Percentiles rank a stretch among this genome's conserved stretches.
These are phyloP conservation scores for Lactarius indigo DNA, from an alignment of 768 basidiomycete species.

Conservation along the genomic window DNA sequence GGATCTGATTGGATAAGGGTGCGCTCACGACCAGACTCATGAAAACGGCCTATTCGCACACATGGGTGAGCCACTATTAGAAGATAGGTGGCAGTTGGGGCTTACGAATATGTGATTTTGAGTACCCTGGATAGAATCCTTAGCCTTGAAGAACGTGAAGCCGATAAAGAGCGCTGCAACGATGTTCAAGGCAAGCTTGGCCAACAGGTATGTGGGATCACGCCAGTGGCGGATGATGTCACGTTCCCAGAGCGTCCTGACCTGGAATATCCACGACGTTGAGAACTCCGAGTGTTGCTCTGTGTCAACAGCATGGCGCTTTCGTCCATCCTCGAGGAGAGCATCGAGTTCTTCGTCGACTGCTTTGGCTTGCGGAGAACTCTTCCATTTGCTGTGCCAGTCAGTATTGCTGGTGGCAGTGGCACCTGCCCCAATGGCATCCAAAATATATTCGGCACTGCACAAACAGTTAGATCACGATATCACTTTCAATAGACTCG, in stretches of 20 bases:
- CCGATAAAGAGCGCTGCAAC: constrained; percentile 38
- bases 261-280: constrained; percentile 40
- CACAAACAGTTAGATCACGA: background rate
- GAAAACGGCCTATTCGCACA: constrained; percentile 32
- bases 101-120: constrained; percentile 44
- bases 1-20: constrained; percentile 40
- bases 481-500: background rate
- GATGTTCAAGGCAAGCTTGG: constrained; percentile 40
- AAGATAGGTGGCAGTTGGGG: background rate
- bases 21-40: constrained; percentile 35
- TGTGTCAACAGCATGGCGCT: constrained; percentile 28
- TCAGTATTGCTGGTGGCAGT: constrained; percentile 42
- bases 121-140: constrained; percentile 38
- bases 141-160: constrained; percentile 40
- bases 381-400: constrained; percentile 50
- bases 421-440: constrained; percentile 55
- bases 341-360: constrained; percentile 42
- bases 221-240: constrained; percentile 38
- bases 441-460: constrained; percentile 48
- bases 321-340: constrained; percentile 40
- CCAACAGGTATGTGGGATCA: constrained; percentile 38
- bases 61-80: background rate
- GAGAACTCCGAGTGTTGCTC: constrained; percentile 34
- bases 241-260: constrained; percentile 32
- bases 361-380: constrained; percentile 38